Percentiles rank a stretch among this genome's conserved stretches.
These are phyloP conservation scores for Filobasidium wieringae DNA, from an alignment of 768 basidiomycete genomes.

Conservation along the genomic window DNA sequence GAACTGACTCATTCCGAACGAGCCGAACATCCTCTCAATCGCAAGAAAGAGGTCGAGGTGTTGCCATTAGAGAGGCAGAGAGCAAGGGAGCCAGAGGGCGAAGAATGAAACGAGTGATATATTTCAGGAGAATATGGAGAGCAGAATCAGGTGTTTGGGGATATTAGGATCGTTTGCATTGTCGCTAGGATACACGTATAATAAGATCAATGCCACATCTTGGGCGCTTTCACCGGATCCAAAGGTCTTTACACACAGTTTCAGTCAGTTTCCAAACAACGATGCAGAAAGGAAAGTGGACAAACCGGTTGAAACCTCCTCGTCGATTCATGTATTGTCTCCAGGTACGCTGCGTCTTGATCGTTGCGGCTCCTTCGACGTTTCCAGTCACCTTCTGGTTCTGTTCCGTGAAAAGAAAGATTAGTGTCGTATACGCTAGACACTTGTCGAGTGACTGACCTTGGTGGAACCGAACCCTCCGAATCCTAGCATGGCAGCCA, in stretches of 20 bases:
- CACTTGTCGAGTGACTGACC: too few relatives aligned
- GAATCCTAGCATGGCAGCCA: conserved; percentile 87
- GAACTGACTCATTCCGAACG: too few relatives aligned
- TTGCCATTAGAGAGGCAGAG: too few relatives aligned
- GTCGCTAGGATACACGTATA: too few relatives aligned
- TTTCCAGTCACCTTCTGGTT: conserved; percentile 60
- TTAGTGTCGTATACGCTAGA: not conserved
- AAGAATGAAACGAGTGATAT: too few relatives aligned
- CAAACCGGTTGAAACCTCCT: conserved; percentile 27
- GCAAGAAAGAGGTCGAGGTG: too few relatives aligned
- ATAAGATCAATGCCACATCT: not conserved
- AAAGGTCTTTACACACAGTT: conserved; percentile 1
- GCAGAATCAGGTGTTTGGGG: too few relatives aligned
- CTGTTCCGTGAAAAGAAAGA: conserved; percentile 42
- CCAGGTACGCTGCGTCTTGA: conserved; percentile 71
- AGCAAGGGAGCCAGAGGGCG: too few relatives aligned
- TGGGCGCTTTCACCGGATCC: conserved; percentile 10
- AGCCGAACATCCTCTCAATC: too few relatives aligned
- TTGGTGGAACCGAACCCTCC: conserved; percentile 79
- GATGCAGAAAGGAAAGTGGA: not conserved
- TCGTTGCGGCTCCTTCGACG: conserved; percentile 28
- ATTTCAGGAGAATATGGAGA: too few relatives aligned
- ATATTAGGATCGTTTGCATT: too few relatives aligned
- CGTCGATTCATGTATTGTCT: conserved; percentile 95
- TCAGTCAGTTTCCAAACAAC: not conserved